Evolutionary conservation across 1,284 basidiomycete genomes (phyloP).

Genomic region (Malassezia slooffiae): DNA sequence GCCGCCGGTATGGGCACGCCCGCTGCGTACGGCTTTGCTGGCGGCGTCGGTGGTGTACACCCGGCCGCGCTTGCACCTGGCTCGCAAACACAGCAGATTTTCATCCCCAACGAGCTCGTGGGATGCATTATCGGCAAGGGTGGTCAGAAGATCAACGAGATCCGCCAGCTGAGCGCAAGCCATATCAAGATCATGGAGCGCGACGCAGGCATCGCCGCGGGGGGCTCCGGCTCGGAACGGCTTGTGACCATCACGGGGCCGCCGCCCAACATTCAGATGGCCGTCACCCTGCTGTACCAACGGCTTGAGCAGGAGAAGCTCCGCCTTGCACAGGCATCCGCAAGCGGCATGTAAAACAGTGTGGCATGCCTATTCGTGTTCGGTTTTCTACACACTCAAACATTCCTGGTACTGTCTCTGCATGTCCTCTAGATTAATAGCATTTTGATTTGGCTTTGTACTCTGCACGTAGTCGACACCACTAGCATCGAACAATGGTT

Average conservation of each 20-base stretch:
- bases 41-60: constrained; percentile 1
- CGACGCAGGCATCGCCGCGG: constrained; percentile 41
- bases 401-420: no score
- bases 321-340: constrained; percentile 26
- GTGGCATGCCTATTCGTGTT: not conserved
- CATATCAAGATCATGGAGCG: constrained; percentile 99
- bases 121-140: constrained; percentile 98
- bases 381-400: no score
- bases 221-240: constrained; percentile 48
- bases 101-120: constrained; percentile 93
- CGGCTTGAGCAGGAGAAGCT: constrained; percentile 46
- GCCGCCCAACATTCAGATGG: constrained; percentile 88
- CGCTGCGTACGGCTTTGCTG: constrained; percentile 3
- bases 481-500: no score
- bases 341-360: constrained; percentile 1
- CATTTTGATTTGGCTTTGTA: no score
- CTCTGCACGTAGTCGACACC: no score
- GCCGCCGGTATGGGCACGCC: constrained; percentile 2
- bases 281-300: constrained; percentile 82
- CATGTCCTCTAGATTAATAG: no score
- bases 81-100: constrained; percentile 92
- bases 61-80: constrained; percentile 50
- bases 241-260: constrained; percentile 56
- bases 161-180: constrained; percentile 81
- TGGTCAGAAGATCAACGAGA: constrained; percentile 97